Evolutionary conservation across 2,329 filamentous ascomycete genomes (phyloP), one percentile per base, ranked within the genome.

Genomic region (Xylaria sp.): DNA sequence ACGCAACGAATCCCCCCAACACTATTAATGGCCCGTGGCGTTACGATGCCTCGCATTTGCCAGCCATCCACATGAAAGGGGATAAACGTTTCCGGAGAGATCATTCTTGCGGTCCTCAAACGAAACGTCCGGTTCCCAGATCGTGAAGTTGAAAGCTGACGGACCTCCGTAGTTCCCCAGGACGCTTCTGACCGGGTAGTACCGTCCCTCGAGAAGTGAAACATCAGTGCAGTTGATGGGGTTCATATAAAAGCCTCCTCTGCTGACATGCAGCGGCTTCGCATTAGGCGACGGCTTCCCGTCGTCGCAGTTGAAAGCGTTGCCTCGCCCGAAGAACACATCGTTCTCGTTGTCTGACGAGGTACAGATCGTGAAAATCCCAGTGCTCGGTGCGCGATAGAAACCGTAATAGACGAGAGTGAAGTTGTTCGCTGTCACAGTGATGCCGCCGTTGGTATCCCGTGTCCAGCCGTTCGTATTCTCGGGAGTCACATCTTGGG

Each of bases 51-150:
- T 31, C 4, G 28, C 28, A 9, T 31, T 31, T 4, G 28, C 4
- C 9, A 46, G 11, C 46, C 46, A 57, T 50, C 33, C 23, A 50
- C 55, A 57, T 12, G 43, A 57, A 12, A 43, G 35, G 1, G 55
- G 35, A 50, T 50, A 57, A 14, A 50, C 55, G 19, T 35, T 49
- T 9, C 45, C 45, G 3, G 55, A 33, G 45, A 57, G 31, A 15
- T 57, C n/a, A 25, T 57, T 17, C 15, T 21, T 50, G 35, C 45
- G 14, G 9, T 40, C 25, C n/a, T 57, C 55, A 9, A n/a, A 57
- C n/a, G 55, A 35, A n/a, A 40, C 55, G 17, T 42, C 28, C 3
- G 55, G 55, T 23, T 57, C 55, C 55, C 55, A 57, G 14, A 57
- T 50, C 6, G 55, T 57, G 6, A 42, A 57, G 17, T 50, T 50